A percentile compares a stretch with the other conserved stretches of the same genome.
phyloP scores from a whole-genome alignment of 1,139 yeast species.

The Yamadazyma atlantica region DNA sequence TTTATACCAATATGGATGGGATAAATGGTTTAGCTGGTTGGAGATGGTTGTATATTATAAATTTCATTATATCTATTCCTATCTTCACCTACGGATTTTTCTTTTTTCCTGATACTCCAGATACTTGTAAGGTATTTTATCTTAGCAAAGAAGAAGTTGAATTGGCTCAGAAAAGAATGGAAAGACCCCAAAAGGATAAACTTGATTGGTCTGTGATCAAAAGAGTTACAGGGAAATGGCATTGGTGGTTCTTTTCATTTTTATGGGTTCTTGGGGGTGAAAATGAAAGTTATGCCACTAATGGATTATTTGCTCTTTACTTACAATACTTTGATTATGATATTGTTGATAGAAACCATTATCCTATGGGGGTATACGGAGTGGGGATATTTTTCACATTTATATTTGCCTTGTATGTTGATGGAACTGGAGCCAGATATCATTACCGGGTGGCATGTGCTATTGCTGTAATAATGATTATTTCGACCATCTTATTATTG shows the following conservation, averaged over 20 bases:
- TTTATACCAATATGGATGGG: conserved; percentile 31
- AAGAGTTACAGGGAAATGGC: conserved; percentile 56
- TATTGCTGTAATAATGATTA: conserved; percentile 38
- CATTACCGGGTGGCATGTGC: conserved; percentile 52
- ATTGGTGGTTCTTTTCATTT: conserved; percentile 55
- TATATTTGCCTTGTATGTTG: conserved; percentile 46
- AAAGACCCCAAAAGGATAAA: conserved; percentile 29
- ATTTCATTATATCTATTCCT: conserved; percentile 40
- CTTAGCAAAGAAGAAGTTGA: conserved; percentile 35
- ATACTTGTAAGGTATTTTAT: conserved; percentile 36
- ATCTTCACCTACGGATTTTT: conserved; percentile 54
- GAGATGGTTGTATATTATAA: conserved; percentile 42
- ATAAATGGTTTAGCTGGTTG: conserved; percentile 34
- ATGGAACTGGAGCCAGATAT: conserved; percentile 45
- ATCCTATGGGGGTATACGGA: conserved; percentile 57
- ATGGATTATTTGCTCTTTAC: conserved; percentile 55
- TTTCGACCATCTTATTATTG: conserved; percentile 41
- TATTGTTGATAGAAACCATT: conserved; percentile 49
- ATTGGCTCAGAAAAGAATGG: conserved; percentile 24
- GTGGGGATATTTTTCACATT: conserved; percentile 52
- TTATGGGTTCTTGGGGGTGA: conserved; percentile 64
- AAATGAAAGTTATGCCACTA: conserved; percentile 53
- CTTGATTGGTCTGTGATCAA: conserved; percentile 45
- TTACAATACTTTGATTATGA: conserved; percentile 43
- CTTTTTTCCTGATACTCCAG: conserved; percentile 61